Percentiles rank a stretch among this genome's conserved stretches.
Evolutionary conservation across 345 rosid species (phyloP).

Genomic region (Syzygium aromaticum): DNA sequence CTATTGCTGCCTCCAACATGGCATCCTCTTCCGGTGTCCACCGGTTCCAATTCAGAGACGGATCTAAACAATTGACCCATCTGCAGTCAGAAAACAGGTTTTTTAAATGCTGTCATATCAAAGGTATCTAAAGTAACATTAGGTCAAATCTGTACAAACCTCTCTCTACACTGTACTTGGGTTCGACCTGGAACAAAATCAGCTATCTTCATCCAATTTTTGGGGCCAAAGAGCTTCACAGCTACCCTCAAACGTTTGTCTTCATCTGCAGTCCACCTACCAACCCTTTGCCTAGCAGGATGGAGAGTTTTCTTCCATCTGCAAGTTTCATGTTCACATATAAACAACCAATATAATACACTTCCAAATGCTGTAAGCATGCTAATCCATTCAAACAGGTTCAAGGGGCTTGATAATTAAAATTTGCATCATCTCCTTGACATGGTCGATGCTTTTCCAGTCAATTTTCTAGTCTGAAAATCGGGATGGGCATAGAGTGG

Average conservation of each 20-base stretch:
- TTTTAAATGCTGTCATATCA: constrained; percentile 1
- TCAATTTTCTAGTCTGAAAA: background rate
- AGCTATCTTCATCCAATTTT: constrained; percentile 75
- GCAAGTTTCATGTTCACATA: constrained; percentile 4
- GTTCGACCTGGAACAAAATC: constrained; percentile 83
- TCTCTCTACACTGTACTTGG: constrained; percentile 74
- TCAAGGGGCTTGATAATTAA: background rate
- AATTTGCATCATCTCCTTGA: background rate
- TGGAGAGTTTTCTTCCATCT: constrained; percentile 81
- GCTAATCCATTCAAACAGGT: background rate
- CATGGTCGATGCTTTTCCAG: background rate
- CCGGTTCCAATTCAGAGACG: constrained; percentile 39
- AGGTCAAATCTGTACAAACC: constrained; percentile 20
- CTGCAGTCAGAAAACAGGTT: constrained; percentile 20
- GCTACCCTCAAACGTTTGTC: constrained; percentile 69
- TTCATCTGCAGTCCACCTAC: constrained; percentile 64
- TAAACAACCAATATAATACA: background rate
- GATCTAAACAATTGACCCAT: constrained; percentile 82
- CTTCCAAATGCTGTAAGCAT: background rate
- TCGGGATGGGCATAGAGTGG: background rate
- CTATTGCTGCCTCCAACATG: constrained; percentile 50
- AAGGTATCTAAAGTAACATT: background rate
- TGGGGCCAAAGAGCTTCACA: constrained; percentile 69
- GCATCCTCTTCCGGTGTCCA: constrained; percentile 85
- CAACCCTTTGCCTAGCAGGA: constrained; percentile 42